Conservation (phyloP, 352 stramenopile species). For the Blastocystis sp. region DNA sequence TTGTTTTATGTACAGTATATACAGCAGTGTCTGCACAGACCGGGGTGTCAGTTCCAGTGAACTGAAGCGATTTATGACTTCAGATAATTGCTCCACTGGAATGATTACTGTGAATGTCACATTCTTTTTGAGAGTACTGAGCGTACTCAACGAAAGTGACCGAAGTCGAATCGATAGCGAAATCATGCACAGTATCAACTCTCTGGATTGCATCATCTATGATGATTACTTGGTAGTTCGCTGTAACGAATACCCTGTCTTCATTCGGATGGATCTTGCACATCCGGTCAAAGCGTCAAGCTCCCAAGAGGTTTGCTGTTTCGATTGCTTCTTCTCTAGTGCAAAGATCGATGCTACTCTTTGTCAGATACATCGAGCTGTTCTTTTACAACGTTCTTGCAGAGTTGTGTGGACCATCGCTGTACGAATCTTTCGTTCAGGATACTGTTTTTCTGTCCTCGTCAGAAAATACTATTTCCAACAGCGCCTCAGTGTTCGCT, state of each 20-base stretch:
- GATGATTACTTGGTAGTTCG: conserved; percentile 23
- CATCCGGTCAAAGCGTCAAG: background rate
- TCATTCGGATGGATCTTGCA: background rate
- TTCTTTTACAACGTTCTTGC: background rate
- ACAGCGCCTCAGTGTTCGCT: background rate
- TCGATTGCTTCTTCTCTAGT: background rate
- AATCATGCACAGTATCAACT: background rate
- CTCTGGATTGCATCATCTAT: background rate
- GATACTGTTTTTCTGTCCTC: background rate
- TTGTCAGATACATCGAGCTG: background rate
- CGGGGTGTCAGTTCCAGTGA: background rate
- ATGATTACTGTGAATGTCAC: background rate
- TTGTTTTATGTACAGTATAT: conserved; percentile 34
- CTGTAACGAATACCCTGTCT: background rate
- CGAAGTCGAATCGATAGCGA: background rate
- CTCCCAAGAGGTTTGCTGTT: background rate
- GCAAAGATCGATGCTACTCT: background rate
- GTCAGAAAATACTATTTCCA: background rate
- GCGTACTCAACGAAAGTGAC: background rate
- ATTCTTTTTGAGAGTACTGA: background rate
- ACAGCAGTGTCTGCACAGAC: background rate
- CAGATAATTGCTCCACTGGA: background rate
- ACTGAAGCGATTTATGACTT: background rate
- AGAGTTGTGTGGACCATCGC: background rate
- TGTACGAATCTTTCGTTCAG: background rate